Evolutionary conservation across 2,329 filamentous ascomycete species (phyloP).

Genomic region (Epichloe uncinata): DNA sequence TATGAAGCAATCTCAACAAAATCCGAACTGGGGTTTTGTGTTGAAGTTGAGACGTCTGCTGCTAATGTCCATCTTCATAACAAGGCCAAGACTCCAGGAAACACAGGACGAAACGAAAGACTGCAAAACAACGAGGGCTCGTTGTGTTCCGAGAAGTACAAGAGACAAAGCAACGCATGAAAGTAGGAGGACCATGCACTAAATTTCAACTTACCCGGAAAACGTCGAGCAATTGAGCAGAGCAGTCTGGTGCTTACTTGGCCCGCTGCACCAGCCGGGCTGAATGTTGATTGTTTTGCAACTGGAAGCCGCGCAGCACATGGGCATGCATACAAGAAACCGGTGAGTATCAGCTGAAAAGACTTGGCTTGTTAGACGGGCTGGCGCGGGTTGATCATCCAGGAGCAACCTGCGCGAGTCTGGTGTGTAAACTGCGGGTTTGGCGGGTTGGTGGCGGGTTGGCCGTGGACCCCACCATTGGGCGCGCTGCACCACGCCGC

Average conservation of each 20-base stretch:
- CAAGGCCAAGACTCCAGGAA: not conserved
- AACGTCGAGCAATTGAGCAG: not conserved
- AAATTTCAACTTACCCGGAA: not conserved
- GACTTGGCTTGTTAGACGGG: no score
- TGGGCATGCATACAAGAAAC: not conserved
- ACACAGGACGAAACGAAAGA: not conserved
- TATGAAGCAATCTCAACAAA: not conserved
- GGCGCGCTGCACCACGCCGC: not conserved
- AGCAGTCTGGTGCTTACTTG: not conserved
- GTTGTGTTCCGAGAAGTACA: no score
- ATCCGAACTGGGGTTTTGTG: no score
- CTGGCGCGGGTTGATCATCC: no score
- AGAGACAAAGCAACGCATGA: no score
- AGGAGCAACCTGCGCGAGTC: not conserved
- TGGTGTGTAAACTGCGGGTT: no score
- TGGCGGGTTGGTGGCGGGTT: not conserved
- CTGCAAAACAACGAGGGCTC: no score
- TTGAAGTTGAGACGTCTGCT: no score
- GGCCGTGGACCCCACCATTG: not conserved
- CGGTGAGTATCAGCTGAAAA: not conserved
- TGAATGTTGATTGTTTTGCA: not conserved
- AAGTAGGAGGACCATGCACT: not conserved
- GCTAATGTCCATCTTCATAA: not conserved
- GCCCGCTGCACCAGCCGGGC: not conserved
- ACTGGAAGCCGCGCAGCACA: not conserved